These are phyloP conservation scores for Pseudogymnoascus sp. DNA, from an alignment of 2,329 filamentous ascomycete species.

Conservation along the genomic window DNA sequence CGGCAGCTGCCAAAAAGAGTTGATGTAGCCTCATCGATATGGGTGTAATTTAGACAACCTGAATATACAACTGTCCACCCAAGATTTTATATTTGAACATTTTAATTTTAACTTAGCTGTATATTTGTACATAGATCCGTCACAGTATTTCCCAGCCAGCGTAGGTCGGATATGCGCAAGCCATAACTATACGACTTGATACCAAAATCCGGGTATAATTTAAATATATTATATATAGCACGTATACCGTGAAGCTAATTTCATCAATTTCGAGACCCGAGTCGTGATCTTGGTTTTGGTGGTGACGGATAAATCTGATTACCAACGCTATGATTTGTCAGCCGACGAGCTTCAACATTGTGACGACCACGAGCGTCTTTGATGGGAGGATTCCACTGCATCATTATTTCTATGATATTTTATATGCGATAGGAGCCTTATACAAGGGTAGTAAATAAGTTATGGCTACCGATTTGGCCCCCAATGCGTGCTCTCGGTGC, in stretches of 20 bases:
- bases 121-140: neutral
- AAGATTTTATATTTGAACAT: neutral
- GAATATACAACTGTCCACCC: conserved; percentile 3
- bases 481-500: conserved; percentile 16
- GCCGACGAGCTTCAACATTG: neutral
- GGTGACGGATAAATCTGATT: neutral
- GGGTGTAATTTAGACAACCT: conserved; percentile 3
- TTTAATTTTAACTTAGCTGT: neutral
- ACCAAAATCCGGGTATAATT: neutral
- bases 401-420: neutral
- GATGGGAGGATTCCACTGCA: neutral
- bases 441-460: neutral
- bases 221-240: neutral
- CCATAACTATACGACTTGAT: neutral
- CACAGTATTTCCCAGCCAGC: neutral
- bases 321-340: neutral
- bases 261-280: neutral
- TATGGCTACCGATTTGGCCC: neutral
- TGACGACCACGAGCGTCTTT: neutral
- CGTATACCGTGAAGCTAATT: neutral
- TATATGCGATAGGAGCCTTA: neutral
- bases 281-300: neutral
- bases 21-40: neutral
- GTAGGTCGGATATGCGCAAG: neutral
- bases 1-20: neutral